Evolutionary conservation across 805 yeast species (phyloP).

Genomic region (Saturnispora hagleri): DNA sequence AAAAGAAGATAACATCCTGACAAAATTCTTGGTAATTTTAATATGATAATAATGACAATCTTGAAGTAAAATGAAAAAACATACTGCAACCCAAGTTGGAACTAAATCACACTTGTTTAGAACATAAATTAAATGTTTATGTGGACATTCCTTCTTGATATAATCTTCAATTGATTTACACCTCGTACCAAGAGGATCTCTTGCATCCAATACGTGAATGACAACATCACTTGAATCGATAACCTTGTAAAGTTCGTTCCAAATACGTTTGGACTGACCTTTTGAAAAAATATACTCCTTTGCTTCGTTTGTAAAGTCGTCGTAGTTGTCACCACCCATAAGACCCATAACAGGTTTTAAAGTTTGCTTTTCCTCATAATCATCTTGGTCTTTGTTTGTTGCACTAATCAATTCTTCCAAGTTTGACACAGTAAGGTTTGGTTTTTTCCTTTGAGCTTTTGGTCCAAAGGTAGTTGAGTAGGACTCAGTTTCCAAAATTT

Average conservation of each 20-base stretch:
- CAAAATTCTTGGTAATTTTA: slow-evolving; percentile 67
- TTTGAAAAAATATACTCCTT: slow-evolving; percentile 92
- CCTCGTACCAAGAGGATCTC: slow-evolving; percentile 95
- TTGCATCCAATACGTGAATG: slow-evolving; percentile 91
- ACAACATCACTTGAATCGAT: slow-evolving; percentile 97
- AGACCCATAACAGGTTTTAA: slow-evolving; percentile 67
- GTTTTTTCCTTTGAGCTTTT: slow-evolving; percentile 86
- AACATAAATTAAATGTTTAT: slow-evolving; percentile 90
- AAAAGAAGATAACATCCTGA: slow-evolving; percentile 52
- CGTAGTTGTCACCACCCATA: slow-evolving; percentile 65
- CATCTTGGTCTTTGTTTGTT: slow-evolving; percentile 47
- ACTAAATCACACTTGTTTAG: slow-evolving; percentile 96
- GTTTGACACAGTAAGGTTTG: slow-evolving; percentile 64
- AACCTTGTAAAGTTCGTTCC: slow-evolving; percentile 96
- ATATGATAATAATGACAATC: slow-evolving; percentile 10
- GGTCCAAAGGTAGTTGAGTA: slow-evolving; percentile 85
- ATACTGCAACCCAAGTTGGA: slow-evolving; percentile 99
- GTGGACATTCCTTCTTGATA: slow-evolving; percentile 89
- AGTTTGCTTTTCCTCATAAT: slow-evolving; percentile 68
- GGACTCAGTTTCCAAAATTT: slow-evolving; percentile 82
- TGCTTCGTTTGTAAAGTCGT: slow-evolving; percentile 83
- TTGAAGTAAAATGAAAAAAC: slow-evolving; percentile 42
- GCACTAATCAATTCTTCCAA: slow-evolving; percentile 66
- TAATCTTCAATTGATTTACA: slow-evolving; percentile 90
- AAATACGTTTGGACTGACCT: slow-evolving; percentile 96